These are phyloP conservation scores for Candida taoyuanica DNA, from an alignment of 805 yeast species.

Conservation along the genomic window DNA sequence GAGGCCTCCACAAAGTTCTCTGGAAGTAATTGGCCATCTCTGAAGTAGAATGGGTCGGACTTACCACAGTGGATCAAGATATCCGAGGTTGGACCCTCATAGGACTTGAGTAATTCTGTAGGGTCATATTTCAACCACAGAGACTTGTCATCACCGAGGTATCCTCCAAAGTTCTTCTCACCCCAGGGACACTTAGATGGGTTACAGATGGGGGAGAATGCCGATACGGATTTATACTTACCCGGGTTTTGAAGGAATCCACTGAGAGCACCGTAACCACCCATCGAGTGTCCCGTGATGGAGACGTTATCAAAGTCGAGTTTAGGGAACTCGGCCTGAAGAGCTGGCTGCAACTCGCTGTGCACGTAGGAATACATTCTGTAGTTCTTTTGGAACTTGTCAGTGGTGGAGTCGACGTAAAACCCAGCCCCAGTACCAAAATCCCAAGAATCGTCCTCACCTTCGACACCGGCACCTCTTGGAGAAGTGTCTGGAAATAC, in stretches of 20 bases:
- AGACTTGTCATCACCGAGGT: conserved; percentile 53
- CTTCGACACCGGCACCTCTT: conserved; percentile 70
- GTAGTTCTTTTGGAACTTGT: conserved; percentile 69
- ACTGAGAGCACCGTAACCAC: conserved; percentile 89
- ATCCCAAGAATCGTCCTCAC: conserved; percentile 83
- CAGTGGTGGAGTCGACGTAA: conserved; percentile 77
- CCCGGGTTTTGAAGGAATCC: conserved; percentile 66
- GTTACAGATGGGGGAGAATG: conserved; percentile 86
- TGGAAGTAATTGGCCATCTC: conserved; percentile 65
- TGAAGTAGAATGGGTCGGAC: conserved; percentile 64
- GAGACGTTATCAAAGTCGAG: conserved; percentile 65
- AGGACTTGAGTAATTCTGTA: conserved; percentile 59
- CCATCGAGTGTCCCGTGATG: conserved; percentile 98
- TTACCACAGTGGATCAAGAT: conserved; percentile 83
- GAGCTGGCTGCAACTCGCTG: conserved; percentile 56
- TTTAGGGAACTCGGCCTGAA: conserved; percentile 29
- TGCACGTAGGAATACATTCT: conserved; percentile 83
- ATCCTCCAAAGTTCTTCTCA: conserved; percentile 71
- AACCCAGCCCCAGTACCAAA: conserved; percentile 96
- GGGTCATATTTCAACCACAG: conserved; percentile 81
- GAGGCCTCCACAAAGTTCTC: conserved; percentile 60
- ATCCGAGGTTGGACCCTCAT: conserved; percentile 47
- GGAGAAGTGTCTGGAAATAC: conserved; percentile 98
- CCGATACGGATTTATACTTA: conserved; percentile 72
- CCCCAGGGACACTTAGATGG: conserved; percentile 87